phyloP scores from a whole-genome alignment of 2,329 filamentous ascomycete genomes.

The Hyphodiscus sp. region DNA sequence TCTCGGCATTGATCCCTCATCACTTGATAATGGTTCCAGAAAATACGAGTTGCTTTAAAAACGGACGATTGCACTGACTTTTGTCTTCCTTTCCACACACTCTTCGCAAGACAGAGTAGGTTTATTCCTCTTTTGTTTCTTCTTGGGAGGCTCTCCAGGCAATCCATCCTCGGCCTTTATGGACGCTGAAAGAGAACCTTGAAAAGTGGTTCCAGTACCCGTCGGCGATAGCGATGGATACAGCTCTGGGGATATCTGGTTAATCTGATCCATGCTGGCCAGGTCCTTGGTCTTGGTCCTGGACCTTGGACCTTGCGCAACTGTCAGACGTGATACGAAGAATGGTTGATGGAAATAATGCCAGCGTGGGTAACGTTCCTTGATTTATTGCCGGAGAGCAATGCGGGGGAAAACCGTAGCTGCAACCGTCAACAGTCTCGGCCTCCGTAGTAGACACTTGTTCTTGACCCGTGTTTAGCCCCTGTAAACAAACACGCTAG shows the following conservation, averaged over 20 bases:
- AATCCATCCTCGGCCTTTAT: slow-evolving; percentile 12
- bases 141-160: slow-evolving; percentile 30
- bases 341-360: slow-evolving; percentile 29
- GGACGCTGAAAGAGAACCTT: slow-evolving; percentile 6
- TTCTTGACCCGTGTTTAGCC: too few relatives aligned
- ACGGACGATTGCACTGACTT: slow-evolving; percentile 40
- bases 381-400: background rate
- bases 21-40: background rate
- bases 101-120: slow-evolving; percentile 73
- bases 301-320: background rate
- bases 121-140: slow-evolving; percentile 81
- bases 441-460: too few relatives aligned
- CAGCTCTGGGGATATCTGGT: slow-evolving; percentile 12
- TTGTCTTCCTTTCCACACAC: slow-evolving; percentile 78
- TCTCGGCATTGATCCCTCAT: background rate
- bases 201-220: slow-evolving; percentile 14
- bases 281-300: background rate
- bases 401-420: background rate
- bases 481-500: background rate
- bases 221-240: slow-evolving; percentile 18
- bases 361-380: background rate
- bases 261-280: slow-evolving; percentile 13
- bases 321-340: background rate
- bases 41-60: background rate
- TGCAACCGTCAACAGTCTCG: too few relatives aligned